Evolutionary conservation across 2,329 filamentous ascomycete genomes (phyloP).

Genomic region (Coleophoma crateriformis): DNA sequence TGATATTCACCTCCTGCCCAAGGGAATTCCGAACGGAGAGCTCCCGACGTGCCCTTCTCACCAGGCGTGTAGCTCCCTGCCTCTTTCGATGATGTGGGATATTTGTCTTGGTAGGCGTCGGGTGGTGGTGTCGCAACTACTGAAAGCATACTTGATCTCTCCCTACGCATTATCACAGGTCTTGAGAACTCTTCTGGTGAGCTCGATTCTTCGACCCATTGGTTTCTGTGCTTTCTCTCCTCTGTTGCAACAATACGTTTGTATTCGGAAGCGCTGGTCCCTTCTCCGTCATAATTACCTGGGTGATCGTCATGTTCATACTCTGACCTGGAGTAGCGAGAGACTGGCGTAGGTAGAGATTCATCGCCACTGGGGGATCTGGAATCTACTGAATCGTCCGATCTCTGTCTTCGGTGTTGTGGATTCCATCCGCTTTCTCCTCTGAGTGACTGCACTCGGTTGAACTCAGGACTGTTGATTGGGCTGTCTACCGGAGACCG

Average conservation of each 20-base stretch:
- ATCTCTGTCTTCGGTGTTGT: conserved; percentile 8
- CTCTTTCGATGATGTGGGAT: background rate
- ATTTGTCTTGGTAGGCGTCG: background rate
- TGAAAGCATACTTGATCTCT: background rate
- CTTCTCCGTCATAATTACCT: conserved; percentile 1
- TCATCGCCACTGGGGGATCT: conserved; percentile 12
- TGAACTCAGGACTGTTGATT: conserved; percentile 16
- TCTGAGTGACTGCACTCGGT: conserved; percentile 3
- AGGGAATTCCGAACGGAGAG: background rate
- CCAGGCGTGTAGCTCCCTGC: background rate
- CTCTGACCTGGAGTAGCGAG: conserved; percentile 14
- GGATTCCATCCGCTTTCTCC: conserved; percentile 8
- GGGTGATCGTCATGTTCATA: conserved; percentile 4
- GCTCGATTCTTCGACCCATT: too few species aligned
- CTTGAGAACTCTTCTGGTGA: background rate
- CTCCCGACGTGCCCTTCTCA: background rate
- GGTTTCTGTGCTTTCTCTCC: too few species aligned
- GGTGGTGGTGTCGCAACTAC: background rate
- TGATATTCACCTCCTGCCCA: background rate
- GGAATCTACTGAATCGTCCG: conserved; percentile 8
- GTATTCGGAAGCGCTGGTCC: background rate
- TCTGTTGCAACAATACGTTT: too few species aligned
- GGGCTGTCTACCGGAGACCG: conserved; percentile 19
- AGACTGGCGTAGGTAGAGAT: conserved; percentile 16
- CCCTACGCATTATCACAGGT: background rate